phyloP scores from a whole-genome alignment of 2,329 filamentous ascomycete genomes.

The Reticulascus tulasneorum region DNA sequence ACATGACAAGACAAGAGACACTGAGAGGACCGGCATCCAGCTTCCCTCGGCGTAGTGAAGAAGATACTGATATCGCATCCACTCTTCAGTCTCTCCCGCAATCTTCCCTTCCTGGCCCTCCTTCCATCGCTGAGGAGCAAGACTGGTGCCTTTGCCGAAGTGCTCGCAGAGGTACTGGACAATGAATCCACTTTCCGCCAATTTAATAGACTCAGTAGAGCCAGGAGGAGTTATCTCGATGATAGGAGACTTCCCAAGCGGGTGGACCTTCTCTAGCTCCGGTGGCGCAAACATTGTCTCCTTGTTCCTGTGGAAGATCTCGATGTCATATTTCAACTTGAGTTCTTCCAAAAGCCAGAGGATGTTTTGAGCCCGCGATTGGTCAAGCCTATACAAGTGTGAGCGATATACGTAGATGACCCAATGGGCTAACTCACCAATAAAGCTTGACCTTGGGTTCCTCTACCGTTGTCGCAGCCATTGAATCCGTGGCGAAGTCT shows the following conservation, averaged over 20 bases:
- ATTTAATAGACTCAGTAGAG: conserved; percentile 45
- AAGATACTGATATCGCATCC: conserved; percentile 60
- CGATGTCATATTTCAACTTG: conserved; percentile 71
- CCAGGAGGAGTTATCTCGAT: conserved; percentile 56
- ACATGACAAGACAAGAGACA: conserved; percentile 55
- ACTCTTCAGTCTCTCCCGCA: conserved; percentile 58
- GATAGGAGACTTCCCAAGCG: conserved; percentile 82
- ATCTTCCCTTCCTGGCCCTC: conserved; percentile 54
- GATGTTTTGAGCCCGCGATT: conserved; percentile 78
- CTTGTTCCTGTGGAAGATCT: conserved; percentile 68
- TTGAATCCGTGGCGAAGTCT: too few species aligned
- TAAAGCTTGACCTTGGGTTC: conserved; percentile 58
- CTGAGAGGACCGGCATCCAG: conserved; percentile 68
- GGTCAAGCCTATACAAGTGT: conserved; percentile 63
- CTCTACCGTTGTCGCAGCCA: conserved; percentile 23
- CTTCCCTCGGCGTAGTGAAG: conserved; percentile 86
- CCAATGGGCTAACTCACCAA: conserved; percentile 52
- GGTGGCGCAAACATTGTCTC: conserved; percentile 66
- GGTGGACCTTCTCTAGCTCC: conserved; percentile 73
- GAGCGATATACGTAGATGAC: neutral
- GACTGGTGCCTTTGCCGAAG: conserved; percentile 38
- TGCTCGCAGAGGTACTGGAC: conserved; percentile 76
- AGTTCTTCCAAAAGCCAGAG: conserved; percentile 85
- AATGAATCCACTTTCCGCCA: conserved; percentile 81
- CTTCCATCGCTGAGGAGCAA: conserved; percentile 52